Percentiles rank a stretch among this genome's conserved stretches.
These are phyloP conservation scores for Lophium mytilinum DNA, from an alignment of 495 filamentous ascomycete genomes.

Conservation along the genomic window DNA sequence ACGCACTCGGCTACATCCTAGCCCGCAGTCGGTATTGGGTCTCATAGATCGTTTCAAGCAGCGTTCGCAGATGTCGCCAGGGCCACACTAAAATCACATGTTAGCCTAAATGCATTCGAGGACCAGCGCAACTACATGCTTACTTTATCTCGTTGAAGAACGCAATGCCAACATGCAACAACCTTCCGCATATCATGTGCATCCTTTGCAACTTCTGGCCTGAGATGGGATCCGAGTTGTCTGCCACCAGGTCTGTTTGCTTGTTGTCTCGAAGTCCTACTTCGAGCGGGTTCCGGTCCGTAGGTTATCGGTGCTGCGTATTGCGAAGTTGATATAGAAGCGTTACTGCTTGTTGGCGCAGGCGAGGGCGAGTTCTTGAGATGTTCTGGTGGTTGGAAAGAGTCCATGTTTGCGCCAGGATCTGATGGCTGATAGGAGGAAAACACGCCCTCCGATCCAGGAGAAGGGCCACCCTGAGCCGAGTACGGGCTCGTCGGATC, in stretches of 20 bases:
- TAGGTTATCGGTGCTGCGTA: background rate
- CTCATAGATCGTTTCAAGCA: conserved; percentile 25
- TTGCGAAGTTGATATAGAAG: too few species aligned
- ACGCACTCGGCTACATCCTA: conserved; percentile 29
- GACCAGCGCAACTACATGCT: conserved; percentile 1
- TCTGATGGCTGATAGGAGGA: conserved; percentile 11
- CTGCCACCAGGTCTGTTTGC: conserved; percentile 19
- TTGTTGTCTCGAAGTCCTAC: background rate
- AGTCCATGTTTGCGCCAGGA: background rate
- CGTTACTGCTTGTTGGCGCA: background rate
- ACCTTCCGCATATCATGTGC: conserved; percentile 29
- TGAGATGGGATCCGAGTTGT: conserved; percentile 22
- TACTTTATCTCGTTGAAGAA: conserved; percentile 31
- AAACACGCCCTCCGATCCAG: conserved; percentile 11
- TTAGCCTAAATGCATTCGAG: conserved; percentile 5
- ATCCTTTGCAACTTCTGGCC: conserved; percentile 20
- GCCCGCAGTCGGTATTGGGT: conserved; percentile 22
- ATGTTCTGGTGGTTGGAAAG: background rate
- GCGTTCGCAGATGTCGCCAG: conserved; percentile 26
- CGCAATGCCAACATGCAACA: conserved; percentile 33
- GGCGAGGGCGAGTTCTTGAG: background rate
- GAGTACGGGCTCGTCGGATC: conserved; percentile 5
- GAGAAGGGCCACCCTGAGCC: conserved; percentile 1
- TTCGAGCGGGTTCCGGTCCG: background rate
- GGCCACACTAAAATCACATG: conserved; percentile 23